Base-by-base conservation (phyloP, 2,329 filamentous ascomycete genomes). In the Ilyonectria destructans region DNA sequence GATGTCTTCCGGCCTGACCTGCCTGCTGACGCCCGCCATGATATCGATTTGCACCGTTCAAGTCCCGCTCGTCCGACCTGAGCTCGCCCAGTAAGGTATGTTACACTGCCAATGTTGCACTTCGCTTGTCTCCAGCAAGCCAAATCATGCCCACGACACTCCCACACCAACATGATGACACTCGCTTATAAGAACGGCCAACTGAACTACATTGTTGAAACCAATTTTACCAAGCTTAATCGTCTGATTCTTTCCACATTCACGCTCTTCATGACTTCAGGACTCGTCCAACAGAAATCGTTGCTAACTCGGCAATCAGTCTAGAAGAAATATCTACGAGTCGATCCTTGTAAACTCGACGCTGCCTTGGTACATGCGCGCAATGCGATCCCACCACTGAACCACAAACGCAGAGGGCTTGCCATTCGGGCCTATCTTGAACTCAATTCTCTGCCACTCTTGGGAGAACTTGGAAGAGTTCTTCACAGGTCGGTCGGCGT, bases 101-200 rank as follows among this genome's bases (percentile, higher is more conserved):
- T 71, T 69, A n/a, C 60, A 58, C 55, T 51, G 45, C 37, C 46
- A 52, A 29, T 46, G 17, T 51, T 56, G 49, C 62, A 74, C 72
- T 57, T 71, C 43, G 65, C 65, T 31, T 58, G 69, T 57, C 49
- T 62, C 63, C 62, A 59, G 65, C 72, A 56, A 59, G 31, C 31
- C 31, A 37, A 51, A 43, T 26, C 59, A 60, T 57, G 49, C 51
- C 52, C 63, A 35, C 45, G 56, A 35, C 62, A 61, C 63, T 49
- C 61, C 71, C 52, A 64, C 55, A 61, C 54, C 57, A 52, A 69
- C 69, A 82, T 89, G 88, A 90, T 90, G 88, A 90, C 81, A 82
- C 68, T 82, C 73, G 78, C 82, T 87, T 81, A 83, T 88, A 89
- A 89, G 88, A 90, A 90, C 88, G 87, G 88, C 88, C 88, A 89